Percentiles rank a stretch among this genome's conserved stretches.
Conservation (phyloP, 768 basidiomycete species). For the Boletus barrowsii region DNA sequence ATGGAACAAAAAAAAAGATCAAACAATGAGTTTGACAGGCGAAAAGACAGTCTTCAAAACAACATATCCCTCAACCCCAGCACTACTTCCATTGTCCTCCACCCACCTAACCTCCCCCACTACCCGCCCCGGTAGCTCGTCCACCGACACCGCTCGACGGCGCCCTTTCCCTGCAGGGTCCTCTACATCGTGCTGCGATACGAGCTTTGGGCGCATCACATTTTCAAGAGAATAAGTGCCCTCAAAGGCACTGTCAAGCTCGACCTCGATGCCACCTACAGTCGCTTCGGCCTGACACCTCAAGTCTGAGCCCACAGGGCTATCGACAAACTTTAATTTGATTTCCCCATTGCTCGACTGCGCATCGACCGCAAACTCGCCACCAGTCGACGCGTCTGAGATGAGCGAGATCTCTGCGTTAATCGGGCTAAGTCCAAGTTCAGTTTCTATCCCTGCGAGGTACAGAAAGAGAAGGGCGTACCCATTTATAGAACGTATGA, state of each 20-base stretch:
- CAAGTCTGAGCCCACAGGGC: conserved; percentile 38
- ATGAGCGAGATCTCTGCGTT: conserved; percentile 28
- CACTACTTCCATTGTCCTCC: conserved; percentile 17
- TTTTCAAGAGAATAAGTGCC: conserved; percentile 37
- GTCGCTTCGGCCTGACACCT: conserved; percentile 29
- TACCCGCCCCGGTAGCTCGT: conserved; percentile 1
- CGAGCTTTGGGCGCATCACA: conserved; percentile 16
- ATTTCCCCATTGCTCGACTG: conserved; percentile 31
- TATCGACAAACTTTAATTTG: conserved; percentile 24
- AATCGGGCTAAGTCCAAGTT: conserved; percentile 17
- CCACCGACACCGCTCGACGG: conserved; percentile 22
- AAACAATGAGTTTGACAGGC: conserved; percentile 18
- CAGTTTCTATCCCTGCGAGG: neutral
- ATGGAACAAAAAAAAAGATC: conserved; percentile 1
- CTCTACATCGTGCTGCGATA: conserved; percentile 24
- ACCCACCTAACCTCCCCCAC: conserved; percentile 25
- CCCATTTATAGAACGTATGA: conserved; percentile 42
- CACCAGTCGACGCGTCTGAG: conserved; percentile 28
- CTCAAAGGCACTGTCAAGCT: conserved; percentile 40
- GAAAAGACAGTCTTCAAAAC: conserved; percentile 11
- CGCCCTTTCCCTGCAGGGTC: conserved; percentile 38
- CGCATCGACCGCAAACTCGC: conserved; percentile 33
- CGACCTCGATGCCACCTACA: conserved; percentile 23
- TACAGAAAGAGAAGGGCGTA: conserved; percentile 19
- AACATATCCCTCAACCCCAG: conserved; percentile 17